Conservation (phyloP, 2,329 filamentous ascomycete genomes). For the Fusarium annulatum region DNA sequence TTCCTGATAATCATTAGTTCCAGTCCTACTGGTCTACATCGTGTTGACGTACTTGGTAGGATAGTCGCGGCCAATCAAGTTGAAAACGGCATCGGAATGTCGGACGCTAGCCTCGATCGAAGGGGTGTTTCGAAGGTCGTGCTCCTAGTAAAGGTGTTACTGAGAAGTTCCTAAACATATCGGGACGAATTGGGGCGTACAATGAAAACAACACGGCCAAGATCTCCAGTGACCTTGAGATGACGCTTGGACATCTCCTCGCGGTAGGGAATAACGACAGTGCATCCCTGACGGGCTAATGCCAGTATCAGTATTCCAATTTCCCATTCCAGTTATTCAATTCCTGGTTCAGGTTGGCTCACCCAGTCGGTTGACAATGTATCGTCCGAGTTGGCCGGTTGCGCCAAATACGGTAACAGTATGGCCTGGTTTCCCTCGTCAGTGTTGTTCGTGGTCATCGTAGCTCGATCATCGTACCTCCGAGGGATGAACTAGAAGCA, state of each 20-base stretch:
- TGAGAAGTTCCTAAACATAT: slow-evolving; percentile 1
- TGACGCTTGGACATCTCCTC: slow-evolving; percentile 99
- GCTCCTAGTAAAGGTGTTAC: slow-evolving; percentile 71
- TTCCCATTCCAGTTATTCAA: neutral
- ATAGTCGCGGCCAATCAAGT: slow-evolving; percentile 93
- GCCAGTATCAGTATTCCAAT: slow-evolving; percentile 35
- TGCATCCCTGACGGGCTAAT: slow-evolving; percentile 89
- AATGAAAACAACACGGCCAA: slow-evolving; percentile 89
- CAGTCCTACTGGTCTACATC: neutral
- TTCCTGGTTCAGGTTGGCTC: slow-evolving; percentile 35
- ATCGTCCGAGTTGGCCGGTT: slow-evolving; percentile 93
- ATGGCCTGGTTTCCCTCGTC: slow-evolving; percentile 72
- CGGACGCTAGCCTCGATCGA: slow-evolving; percentile 97
- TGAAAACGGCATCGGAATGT: slow-evolving; percentile 98
- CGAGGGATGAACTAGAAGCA: slow-evolving; percentile 78
- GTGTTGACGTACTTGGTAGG: slow-evolving; percentile 80
- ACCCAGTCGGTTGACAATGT: slow-evolving; percentile 96
- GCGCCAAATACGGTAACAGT: slow-evolving; percentile 98
- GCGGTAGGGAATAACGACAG: slow-evolving; percentile 90
- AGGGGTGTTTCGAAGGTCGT: slow-evolving; percentile 91
- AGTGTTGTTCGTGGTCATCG: slow-evolving; percentile 35
- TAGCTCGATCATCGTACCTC: slow-evolving; percentile 69
- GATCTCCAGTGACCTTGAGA: slow-evolving; percentile 93
- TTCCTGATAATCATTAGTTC: slow-evolving; percentile 70
- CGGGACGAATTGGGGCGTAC: slow-evolving; percentile 58